These are phyloP conservation scores for Lachnellula subtilissima DNA, from an alignment of 2,329 filamentous ascomycete species.

Conservation along the genomic window DNA sequence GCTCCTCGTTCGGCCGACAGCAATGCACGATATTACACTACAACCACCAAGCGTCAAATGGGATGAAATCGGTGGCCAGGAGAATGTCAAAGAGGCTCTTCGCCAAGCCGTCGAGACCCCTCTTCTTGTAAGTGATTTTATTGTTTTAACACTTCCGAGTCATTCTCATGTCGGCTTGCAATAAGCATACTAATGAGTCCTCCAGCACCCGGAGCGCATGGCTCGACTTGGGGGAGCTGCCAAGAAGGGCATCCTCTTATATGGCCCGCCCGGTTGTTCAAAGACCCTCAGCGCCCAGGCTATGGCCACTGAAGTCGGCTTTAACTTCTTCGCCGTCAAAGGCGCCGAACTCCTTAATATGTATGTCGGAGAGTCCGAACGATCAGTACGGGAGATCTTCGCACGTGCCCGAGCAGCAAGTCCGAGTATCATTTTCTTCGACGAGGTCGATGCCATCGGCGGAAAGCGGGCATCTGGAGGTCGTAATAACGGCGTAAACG, in stretches of 20 bases:
- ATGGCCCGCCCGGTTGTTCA: slow-evolving; percentile 89
- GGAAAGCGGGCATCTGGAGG: slow-evolving; percentile 43
- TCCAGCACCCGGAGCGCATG: slow-evolving; percentile 46
- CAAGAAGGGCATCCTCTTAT: slow-evolving; percentile 80
- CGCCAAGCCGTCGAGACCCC: slow-evolving; percentile 38
- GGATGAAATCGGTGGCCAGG: slow-evolving; percentile 83
- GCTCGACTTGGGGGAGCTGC: slow-evolving; percentile 49
- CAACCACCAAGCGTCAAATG: slow-evolving; percentile 83
- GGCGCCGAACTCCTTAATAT: slow-evolving; percentile 90
- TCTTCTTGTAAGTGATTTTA: slow-evolving; percentile 20
- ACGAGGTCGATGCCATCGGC: slow-evolving; percentile 85
- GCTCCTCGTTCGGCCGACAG: slow-evolving; percentile 67
- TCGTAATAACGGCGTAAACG: slow-evolving; percentile 61
- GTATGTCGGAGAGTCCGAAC: slow-evolving; percentile 94
- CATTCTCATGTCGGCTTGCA: not conserved
- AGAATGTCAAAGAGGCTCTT: slow-evolving; percentile 62
- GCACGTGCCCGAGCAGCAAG: slow-evolving; percentile 77
- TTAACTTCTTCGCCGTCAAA: slow-evolving; percentile 94
- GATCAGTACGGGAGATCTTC: slow-evolving; percentile 79
- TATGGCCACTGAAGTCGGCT: slow-evolving; percentile 80
- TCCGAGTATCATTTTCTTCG: slow-evolving; percentile 93
- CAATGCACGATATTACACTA: slow-evolving; percentile 84
- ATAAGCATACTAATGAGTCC: slow-evolving; percentile 10
- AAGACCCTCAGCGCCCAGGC: slow-evolving; percentile 92
- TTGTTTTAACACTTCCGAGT: not conserved